phyloP scores from a whole-genome alignment of 2,329 filamentous ascomycete species.

The Helminthosporium solani region DNA sequence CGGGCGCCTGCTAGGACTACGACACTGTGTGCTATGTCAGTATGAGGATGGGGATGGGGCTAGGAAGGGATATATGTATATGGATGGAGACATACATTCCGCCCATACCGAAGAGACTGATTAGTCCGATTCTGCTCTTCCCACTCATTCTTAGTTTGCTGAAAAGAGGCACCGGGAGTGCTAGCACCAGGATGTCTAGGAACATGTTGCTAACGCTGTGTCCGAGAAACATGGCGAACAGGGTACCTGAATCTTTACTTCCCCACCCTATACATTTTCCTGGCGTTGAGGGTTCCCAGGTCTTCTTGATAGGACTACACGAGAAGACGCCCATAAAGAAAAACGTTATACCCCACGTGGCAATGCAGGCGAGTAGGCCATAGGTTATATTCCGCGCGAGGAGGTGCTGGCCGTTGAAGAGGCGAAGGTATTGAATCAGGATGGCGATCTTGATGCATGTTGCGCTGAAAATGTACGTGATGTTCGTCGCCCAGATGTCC shows the following conservation, averaged over 20 bases:
- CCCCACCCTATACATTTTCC: conserved; percentile 41
- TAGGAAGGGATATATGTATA: no score
- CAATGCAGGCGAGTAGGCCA: conserved; percentile 21
- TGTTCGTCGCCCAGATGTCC: conserved; percentile 35
- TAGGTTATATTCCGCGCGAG: conserved; percentile 21
- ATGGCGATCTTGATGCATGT: conserved; percentile 42
- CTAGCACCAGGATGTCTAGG: conserved; percentile 34
- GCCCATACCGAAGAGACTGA: conserved; percentile 35
- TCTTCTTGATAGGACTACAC: conserved; percentile 31
- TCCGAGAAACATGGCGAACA: conserved; percentile 31
- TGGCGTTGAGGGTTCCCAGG: conserved; percentile 24
- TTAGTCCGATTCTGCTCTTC: conserved; percentile 30
- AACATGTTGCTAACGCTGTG: conserved; percentile 37
- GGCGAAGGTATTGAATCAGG: conserved; percentile 40
- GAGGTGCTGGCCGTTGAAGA: conserved; percentile 30
- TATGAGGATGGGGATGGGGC: no score
- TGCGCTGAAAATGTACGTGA: conserved; percentile 31
- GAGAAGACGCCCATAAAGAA: conserved; percentile 32
- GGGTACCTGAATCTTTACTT: conserved; percentile 26
- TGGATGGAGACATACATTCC: conserved; percentile 40
- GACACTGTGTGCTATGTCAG: conserved; percentile 22
- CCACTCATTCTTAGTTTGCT: conserved; percentile 29
- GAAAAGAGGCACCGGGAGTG: conserved; percentile 37
- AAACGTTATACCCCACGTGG: conserved; percentile 36
- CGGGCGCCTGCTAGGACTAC: conserved; percentile 31